Conservation (phyloP, 371 early-diverging fungal species). For the Apophysomyces ossiformis region DNA sequence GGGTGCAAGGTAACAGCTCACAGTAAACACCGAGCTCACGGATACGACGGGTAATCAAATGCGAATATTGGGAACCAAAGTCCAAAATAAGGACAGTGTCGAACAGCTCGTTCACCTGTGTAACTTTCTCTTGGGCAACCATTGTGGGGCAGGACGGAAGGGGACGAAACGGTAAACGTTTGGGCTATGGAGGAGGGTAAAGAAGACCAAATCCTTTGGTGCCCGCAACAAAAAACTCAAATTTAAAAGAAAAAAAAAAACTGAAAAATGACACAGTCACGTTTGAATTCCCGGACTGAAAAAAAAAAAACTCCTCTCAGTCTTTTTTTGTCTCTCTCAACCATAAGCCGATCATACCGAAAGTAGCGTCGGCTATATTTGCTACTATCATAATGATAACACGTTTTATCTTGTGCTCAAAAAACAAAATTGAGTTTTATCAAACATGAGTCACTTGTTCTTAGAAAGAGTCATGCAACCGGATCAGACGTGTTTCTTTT, state of each 20-base stretch:
- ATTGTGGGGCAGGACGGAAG: not conserved
- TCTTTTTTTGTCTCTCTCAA: too few relatives aligned
- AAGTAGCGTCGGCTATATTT: too few relatives aligned
- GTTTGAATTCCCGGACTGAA: too few relatives aligned
- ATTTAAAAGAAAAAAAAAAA: slow-evolving; percentile 2
- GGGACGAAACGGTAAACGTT: not conserved
- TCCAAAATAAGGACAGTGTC: slow-evolving; percentile 98
- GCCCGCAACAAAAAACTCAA: not conserved
- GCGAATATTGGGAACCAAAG: slow-evolving; percentile 98
- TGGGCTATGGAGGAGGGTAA: slow-evolving; percentile 1
- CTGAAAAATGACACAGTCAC: not conserved
- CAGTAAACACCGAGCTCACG: slow-evolving; percentile 98
- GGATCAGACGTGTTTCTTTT: too few relatives aligned
- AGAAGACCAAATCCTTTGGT: not conserved
- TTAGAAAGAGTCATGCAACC: too few relatives aligned
- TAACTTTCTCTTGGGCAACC: slow-evolving; percentile 42
- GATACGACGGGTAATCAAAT: slow-evolving; percentile 95
- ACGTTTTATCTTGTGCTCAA: too few relatives aligned
- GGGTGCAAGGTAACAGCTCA: slow-evolving; percentile 96
- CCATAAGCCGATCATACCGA: too few relatives aligned
- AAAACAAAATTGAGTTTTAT: too few relatives aligned
- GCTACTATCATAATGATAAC: too few relatives aligned
- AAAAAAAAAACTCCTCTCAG: too few relatives aligned
- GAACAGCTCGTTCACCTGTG: slow-evolving; percentile 76
- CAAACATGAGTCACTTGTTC: too few relatives aligned